These are phyloP conservation scores for Antitrichia curtipendula DNA, from an alignment of 225 moss, liverwort and hornwort species.

Conservation along the genomic window DNA sequence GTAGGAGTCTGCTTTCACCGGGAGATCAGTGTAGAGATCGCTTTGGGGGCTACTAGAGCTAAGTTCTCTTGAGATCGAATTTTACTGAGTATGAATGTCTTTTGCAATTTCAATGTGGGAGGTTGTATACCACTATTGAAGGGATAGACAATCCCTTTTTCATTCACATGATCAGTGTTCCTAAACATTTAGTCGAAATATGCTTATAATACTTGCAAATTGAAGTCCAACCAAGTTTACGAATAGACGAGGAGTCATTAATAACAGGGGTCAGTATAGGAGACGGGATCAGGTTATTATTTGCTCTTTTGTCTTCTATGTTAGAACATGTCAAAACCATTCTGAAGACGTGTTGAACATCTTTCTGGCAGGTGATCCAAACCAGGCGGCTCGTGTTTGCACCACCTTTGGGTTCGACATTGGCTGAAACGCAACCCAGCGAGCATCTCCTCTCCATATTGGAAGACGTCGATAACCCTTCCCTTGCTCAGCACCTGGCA, in stretches of 20 bases:
- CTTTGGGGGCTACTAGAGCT: background rate
- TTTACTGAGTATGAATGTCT: background rate
- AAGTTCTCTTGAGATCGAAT: background rate
- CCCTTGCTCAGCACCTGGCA: slow-evolving; percentile 58
- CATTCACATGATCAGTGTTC: background rate
- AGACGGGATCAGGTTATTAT: background rate
- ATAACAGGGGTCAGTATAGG: background rate
- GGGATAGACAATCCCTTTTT: background rate
- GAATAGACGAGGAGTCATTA: background rate
- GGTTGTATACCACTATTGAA: background rate
- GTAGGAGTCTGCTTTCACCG: background rate
- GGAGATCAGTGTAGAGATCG: background rate
- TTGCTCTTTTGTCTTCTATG: background rate
- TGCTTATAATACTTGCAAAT: background rate
- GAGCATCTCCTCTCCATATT: slow-evolving; percentile 55
- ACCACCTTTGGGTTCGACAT: slow-evolving; percentile 62
- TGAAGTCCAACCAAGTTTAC: background rate
- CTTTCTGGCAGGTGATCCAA: slow-evolving; percentile 35
- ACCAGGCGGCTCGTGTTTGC: slow-evolving; percentile 58
- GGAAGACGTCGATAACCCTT: slow-evolving; percentile 39
- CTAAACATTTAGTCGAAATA: background rate
- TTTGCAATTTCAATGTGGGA: background rate
- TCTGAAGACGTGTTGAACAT: background rate
- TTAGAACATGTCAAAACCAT: background rate
- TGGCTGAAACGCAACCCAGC: slow-evolving; percentile 57